Evolutionary conservation across 805 yeast genomes (phyloP).

Genomic region (Candida ovalis): DNA sequence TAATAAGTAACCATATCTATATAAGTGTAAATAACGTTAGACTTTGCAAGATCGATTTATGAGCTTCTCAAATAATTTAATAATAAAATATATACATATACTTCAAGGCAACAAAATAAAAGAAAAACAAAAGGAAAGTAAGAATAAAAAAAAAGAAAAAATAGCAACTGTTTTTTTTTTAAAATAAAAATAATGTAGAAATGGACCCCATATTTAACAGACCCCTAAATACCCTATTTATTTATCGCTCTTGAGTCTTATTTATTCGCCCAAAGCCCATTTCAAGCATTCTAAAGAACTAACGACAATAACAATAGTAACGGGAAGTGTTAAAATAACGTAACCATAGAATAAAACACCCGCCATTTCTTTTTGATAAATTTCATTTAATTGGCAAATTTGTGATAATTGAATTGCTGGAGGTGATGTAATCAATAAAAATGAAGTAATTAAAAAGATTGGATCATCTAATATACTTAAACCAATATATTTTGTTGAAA

Average conservation of each 20-base stretch:
- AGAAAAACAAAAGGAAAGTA: no score
- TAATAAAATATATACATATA: neutral
- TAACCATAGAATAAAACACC: slow-evolving; percentile 83
- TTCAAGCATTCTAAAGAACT: slow-evolving; percentile 54
- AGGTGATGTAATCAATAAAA: slow-evolving; percentile 71
- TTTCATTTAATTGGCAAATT: slow-evolving; percentile 70
- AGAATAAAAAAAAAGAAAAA: no score
- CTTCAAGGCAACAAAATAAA: neutral
- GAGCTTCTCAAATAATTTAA: neutral
- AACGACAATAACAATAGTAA: slow-evolving; percentile 69
- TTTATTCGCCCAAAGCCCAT: slow-evolving; percentile 25
- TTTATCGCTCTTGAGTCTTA: no score
- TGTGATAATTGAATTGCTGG: slow-evolving; percentile 84
- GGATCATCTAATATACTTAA: slow-evolving; percentile 77
- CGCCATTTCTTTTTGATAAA: slow-evolving; percentile 79
- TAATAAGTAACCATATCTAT: no score
- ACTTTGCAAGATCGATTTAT: neutral
- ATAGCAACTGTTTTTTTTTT: neutral
- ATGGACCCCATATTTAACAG: no score
- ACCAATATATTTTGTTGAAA: slow-evolving; percentile 58
- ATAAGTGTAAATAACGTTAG: neutral
- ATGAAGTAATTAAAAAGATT: slow-evolving; percentile 71
- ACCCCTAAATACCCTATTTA: no score
- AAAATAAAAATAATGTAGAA: no score
- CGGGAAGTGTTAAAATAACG: slow-evolving; percentile 69